A percentile compares a stretch with the other conserved stretches of the same genome.
Evolutionary conservation across 2,329 filamentous ascomycete genomes (phyloP).

Genomic region (Clonostachys byssicola): DNA sequence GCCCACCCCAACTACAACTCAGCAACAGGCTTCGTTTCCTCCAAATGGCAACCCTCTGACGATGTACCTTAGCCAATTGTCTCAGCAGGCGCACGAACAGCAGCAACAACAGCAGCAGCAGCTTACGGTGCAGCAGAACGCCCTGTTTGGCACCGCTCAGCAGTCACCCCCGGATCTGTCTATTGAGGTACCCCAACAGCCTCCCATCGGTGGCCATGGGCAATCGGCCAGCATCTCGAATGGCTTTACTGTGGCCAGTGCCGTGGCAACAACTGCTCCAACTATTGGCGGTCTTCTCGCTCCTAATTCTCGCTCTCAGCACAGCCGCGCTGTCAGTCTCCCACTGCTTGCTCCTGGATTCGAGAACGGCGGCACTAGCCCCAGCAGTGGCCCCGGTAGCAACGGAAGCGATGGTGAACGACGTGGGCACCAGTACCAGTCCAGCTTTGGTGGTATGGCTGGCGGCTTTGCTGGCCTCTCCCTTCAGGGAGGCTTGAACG

Average conservation of each 20-base stretch:
- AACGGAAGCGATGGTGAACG: slow-evolving; percentile 47
- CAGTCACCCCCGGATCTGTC: slow-evolving; percentile 53
- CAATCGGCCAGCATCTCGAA: slow-evolving; percentile 64
- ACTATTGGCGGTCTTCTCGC: slow-evolving; percentile 76
- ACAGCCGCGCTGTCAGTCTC: slow-evolving; percentile 83
- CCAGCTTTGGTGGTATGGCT: slow-evolving; percentile 57
- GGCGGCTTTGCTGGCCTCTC: slow-evolving; percentile 52
- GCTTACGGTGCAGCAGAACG: slow-evolving; percentile 71
- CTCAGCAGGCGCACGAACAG: slow-evolving; percentile 67
- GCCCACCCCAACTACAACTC: slow-evolving; percentile 45
- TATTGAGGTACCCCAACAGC: slow-evolving; percentile 57
- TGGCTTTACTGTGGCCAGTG: slow-evolving; percentile 52
- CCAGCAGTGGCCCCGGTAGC: slow-evolving; percentile 40
- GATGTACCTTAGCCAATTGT: slow-evolving; percentile 85
- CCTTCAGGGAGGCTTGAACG: slow-evolving; percentile 60
- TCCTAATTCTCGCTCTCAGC: slow-evolving; percentile 57
- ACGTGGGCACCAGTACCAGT: slow-evolving; percentile 63
- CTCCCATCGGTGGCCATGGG: slow-evolving; percentile 57
- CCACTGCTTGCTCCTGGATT: slow-evolving; percentile 65
- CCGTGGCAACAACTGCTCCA: slow-evolving; percentile 43
- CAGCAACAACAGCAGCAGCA: slow-evolving; percentile 72
- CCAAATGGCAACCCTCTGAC: slow-evolving; percentile 84
- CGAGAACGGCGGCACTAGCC: slow-evolving; percentile 53
- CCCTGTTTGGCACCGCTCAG: slow-evolving; percentile 72
- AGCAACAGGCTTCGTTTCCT: slow-evolving; percentile 69